Conservation (phyloP, 179 eudicot genomes). For the Silene vulgaris region DNA sequence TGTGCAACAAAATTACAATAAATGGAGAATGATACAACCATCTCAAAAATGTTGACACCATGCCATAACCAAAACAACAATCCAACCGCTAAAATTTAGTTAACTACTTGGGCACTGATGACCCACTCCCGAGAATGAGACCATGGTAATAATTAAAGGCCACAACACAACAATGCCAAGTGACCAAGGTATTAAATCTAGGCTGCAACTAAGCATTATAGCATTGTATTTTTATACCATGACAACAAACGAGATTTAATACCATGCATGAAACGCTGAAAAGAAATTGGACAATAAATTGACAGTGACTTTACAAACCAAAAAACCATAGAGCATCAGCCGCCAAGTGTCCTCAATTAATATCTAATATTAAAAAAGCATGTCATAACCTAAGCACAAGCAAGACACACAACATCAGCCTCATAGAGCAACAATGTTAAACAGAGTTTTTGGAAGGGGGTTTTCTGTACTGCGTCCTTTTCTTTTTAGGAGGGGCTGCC, state of each 20-base stretch:
- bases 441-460: not conserved
- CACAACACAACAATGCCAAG: not conserved
- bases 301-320: not conserved
- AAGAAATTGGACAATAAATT: not conserved
- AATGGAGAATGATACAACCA: conserved; percentile 9
- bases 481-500: not conserved
- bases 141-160: not conserved
- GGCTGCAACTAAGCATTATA: not conserved
- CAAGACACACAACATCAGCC: not conserved
- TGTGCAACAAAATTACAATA: not conserved
- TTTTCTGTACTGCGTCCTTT: not conserved
- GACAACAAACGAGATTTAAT: not conserved
- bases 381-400: not conserved
- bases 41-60: not conserved
- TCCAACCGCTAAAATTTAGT: not conserved
- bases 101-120: not conserved
- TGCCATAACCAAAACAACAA: not conserved
- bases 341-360: not conserved
- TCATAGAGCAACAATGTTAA: not conserved
- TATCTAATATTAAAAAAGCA: not conserved
- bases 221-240: too few relatives aligned
- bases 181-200: not conserved
- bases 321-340: not conserved
- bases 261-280: not conserved
- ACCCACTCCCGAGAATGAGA: not conserved